These are phyloP conservation scores for Nothophytophthora sp. DNA, from an alignment of 352 stramenopile species.

Conservation along the genomic window DNA sequence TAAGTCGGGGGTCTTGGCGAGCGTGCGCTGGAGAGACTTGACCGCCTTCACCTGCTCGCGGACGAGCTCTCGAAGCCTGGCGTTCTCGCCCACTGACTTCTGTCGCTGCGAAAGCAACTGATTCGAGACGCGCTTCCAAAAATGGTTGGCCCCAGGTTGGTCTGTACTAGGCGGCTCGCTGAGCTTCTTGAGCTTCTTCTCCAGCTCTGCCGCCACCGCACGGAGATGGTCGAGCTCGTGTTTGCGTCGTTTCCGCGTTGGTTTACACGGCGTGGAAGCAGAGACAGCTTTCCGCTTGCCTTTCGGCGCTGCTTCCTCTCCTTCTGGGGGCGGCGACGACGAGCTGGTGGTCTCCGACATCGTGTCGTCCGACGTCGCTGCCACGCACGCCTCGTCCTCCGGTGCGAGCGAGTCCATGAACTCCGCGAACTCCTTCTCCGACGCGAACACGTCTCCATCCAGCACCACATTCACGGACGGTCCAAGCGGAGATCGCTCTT, in stretches of 20 bases:
- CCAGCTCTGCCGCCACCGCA: conserved; percentile 30
- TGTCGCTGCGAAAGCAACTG: conserved; percentile 40
- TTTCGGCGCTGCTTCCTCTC: neutral
- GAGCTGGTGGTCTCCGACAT: neutral
- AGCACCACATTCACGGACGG: conserved; percentile 5
- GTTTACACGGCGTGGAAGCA: conserved; percentile 1
- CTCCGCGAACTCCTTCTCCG: conserved; percentile 9
- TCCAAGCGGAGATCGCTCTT: conserved; percentile 1
- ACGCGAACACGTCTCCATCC: conserved; percentile 10
- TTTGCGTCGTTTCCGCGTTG: conserved; percentile 43
- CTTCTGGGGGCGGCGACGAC: neutral
- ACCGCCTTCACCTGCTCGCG: conserved; percentile 26
- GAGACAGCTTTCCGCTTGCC: conserved; percentile 1
- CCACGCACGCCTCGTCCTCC: no score
- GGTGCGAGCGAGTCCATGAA: conserved; percentile 12
- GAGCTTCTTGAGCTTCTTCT: conserved; percentile 38
- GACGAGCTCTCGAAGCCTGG: conserved; percentile 41
- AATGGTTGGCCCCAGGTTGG: conserved; percentile 26
- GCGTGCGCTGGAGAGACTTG: conserved; percentile 25
- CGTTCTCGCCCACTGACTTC: conserved; percentile 41
- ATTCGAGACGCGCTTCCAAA: conserved; percentile 47
- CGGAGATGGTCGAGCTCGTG: conserved; percentile 47
- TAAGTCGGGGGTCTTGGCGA: conserved; percentile 31
- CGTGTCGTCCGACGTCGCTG: no score
- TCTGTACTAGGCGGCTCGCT: conserved; percentile 23